Conservation (phyloP, 257 asterid species). For the Gynochthodes officinalis region DNA sequence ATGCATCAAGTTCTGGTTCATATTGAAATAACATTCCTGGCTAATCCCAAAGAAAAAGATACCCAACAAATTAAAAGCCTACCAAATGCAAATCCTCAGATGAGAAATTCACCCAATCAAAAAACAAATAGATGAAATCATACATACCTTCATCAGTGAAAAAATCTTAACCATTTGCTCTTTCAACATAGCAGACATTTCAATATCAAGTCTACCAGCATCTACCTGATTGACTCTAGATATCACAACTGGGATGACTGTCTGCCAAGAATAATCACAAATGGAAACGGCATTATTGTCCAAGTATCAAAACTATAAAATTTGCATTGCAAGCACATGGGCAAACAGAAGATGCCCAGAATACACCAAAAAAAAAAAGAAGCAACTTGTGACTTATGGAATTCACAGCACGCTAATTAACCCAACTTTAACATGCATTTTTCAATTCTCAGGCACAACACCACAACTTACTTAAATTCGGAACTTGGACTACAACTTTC, state of each 20-base stretch:
- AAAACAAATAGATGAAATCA: conserved; percentile 17
- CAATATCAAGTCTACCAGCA: conserved; percentile 87
- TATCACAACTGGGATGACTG: conserved; percentile 64
- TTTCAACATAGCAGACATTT: conserved; percentile 96
- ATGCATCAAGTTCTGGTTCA: conserved; percentile 94
- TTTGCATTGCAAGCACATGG: neutral
- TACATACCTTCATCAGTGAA: conserved; percentile 80
- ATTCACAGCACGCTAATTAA: neutral
- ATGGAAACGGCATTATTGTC: conserved; percentile 12
- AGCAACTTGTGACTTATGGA: neutral
- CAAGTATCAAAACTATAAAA: neutral
- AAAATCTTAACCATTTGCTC: conserved; percentile 90
- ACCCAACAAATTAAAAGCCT: conserved; percentile 40
- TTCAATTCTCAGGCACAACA: neutral
- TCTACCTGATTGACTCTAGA: conserved; percentile 91
- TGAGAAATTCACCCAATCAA: conserved; percentile 11
- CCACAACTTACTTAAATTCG: neutral
- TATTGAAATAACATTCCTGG: conserved; percentile 97
- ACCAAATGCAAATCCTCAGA: conserved; percentile 23
- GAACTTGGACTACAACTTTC: neutral
- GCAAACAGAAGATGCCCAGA: neutral
- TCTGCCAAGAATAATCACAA: conserved; percentile 41
- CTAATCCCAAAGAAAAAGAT: conserved; percentile 64
- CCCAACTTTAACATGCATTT: neutral
- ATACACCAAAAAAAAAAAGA: neutral